phyloP scores from a whole-genome alignment of 2,329 filamentous ascomycete species.

The Helotiales sp. region DNA sequence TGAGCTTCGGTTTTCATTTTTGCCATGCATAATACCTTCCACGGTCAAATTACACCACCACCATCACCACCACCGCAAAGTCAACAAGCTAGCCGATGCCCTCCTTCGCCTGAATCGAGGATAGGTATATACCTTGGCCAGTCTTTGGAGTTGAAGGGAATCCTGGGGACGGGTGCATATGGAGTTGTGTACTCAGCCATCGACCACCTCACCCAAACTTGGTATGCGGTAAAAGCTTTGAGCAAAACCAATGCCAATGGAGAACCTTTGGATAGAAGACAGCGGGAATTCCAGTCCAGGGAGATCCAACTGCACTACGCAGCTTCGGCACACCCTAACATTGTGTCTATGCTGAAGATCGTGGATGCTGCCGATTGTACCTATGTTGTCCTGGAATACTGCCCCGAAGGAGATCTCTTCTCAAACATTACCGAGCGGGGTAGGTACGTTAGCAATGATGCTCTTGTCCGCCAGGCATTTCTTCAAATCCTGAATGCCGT shows the following conservation, averaged over 20 bases:
- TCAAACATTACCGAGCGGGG: slow-evolving; percentile 95
- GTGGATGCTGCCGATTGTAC: slow-evolving; percentile 91
- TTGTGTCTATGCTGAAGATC: slow-evolving; percentile 93
- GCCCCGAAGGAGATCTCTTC: slow-evolving; percentile 95
- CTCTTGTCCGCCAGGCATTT: slow-evolving; percentile 84
- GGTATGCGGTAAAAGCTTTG: slow-evolving; percentile 95
- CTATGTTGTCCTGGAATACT: slow-evolving; percentile 96
- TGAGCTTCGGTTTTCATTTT: slow-evolving; percentile 34
- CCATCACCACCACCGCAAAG: slow-evolving; percentile 33
- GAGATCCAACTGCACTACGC: slow-evolving; percentile 92
- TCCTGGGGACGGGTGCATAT: slow-evolving; percentile 93
- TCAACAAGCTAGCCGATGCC: slow-evolving; percentile 19
- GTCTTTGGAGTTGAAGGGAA: slow-evolving; percentile 75
- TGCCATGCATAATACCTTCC: slow-evolving; percentile 39
- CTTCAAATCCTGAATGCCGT: slow-evolving; percentile 97
- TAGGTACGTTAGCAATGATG: slow-evolving; percentile 91
- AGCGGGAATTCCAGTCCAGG: slow-evolving; percentile 87
- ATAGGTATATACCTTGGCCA: slow-evolving; percentile 78
- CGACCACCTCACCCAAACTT: slow-evolving; percentile 70
- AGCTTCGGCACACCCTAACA: slow-evolving; percentile 88
- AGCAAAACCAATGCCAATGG: slow-evolving; percentile 83
- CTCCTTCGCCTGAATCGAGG: slow-evolving; percentile 74
- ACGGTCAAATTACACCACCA: slow-evolving; percentile 37
- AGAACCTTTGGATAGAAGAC: slow-evolving; percentile 77
- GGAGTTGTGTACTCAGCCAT: slow-evolving; percentile 94